Conservation (phyloP, 805 yeast genomes). For the Candida cerambycidarum region DNA sequence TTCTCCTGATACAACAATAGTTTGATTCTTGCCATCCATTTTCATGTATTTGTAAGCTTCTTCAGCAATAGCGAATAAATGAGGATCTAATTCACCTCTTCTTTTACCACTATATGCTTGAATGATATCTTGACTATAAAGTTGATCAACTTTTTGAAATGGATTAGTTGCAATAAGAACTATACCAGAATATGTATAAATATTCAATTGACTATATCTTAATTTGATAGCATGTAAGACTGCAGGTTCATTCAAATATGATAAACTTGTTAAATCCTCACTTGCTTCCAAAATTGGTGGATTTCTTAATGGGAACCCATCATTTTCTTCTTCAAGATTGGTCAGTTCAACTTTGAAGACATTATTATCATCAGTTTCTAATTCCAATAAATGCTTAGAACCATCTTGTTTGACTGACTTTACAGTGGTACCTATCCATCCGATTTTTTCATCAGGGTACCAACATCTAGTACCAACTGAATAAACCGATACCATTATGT, state of each 20-base stretch:
- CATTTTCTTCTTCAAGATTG: conserved; percentile 50
- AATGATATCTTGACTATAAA: conserved; percentile 88
- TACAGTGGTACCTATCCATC: conserved; percentile 75
- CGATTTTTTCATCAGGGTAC: conserved; percentile 71
- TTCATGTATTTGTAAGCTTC: conserved; percentile 96
- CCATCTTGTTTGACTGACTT: conserved; percentile 34
- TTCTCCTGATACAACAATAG: conserved; percentile 96
- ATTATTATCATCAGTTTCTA: conserved; percentile 49
- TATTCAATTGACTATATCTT: conserved; percentile 84
- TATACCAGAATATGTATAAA: conserved; percentile 95
- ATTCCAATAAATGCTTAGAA: conserved; percentile 48
- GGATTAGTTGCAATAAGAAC: conserved; percentile 97
- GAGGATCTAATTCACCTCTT: conserved; percentile 96
- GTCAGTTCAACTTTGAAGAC: conserved; percentile 50
- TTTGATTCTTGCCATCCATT: conserved; percentile 79
- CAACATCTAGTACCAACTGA: conserved; percentile 65
- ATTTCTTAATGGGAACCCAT: conserved; percentile 71
- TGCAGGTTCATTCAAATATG: conserved; percentile 94
- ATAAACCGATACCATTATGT: conserved; percentile 19
- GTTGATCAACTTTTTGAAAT: conserved; percentile 85
- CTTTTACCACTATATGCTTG: conserved; percentile 92
- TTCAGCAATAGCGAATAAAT: conserved; percentile 95
- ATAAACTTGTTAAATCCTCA: conserved; percentile 88
- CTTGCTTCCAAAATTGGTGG: conserved; percentile 92
- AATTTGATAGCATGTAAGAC: conserved; percentile 90